Percentiles rank a stretch among this genome's conserved stretches.
phyloP scores from a whole-genome alignment of 345 rosid species.

The Citrus mangshanensis region DNA sequence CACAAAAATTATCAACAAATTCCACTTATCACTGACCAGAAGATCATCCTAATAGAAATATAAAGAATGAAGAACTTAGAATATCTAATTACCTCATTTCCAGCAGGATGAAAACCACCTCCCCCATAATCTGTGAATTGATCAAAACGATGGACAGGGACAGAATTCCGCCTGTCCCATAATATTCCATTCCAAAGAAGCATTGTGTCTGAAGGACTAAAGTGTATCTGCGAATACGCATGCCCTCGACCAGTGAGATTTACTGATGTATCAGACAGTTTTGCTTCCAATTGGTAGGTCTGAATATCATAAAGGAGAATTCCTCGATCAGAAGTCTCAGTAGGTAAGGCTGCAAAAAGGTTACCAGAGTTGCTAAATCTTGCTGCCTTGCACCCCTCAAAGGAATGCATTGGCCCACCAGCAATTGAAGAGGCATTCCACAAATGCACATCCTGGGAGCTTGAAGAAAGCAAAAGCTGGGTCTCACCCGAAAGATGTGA shows the following conservation, averaged over 20 bases:
- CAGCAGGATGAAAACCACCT: constrained; percentile 98
- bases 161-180: constrained; percentile 75
- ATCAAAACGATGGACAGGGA: constrained; percentile 67
- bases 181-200: constrained; percentile 91
- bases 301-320: constrained; percentile 84
- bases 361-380: constrained; percentile 83
- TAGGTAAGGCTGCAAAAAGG: constrained; percentile 64
- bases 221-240: constrained; percentile 75
- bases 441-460: constrained; percentile 73
- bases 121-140: constrained; percentile 96
- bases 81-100: constrained; percentile 73
- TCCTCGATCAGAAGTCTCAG: constrained; percentile 59
- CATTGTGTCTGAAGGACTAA: constrained; percentile 79
- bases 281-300: constrained; percentile 51
- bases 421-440: constrained; percentile 81
- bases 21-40: background rate
- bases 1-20: background rate
- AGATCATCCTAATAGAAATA: background rate
- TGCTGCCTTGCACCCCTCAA: constrained; percentile 86
- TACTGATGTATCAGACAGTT: constrained; percentile 54
- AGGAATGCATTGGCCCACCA: constrained; percentile 67
- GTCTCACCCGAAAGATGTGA: constrained; percentile 57
- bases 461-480: constrained; percentile 82
- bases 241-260: constrained; percentile 66
- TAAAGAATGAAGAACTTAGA: background rate